Evolutionary conservation across 306 rosid species (phyloP).

Genomic region (Alnus glutinosa): DNA sequence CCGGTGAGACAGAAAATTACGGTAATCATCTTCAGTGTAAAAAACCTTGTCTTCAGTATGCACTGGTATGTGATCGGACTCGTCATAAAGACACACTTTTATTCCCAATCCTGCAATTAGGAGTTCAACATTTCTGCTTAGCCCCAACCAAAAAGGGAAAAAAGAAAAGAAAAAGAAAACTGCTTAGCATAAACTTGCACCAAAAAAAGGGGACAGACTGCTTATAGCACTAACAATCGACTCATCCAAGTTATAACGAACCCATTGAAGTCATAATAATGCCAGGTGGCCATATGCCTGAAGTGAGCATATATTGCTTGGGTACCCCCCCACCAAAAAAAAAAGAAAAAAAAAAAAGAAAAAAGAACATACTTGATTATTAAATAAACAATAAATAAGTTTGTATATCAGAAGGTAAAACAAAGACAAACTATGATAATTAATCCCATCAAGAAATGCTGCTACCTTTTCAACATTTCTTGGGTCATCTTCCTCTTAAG

Average conservation of each 20-base stretch:
- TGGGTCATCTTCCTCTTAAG: not conserved
- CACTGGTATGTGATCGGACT: slow-evolving; percentile 72
- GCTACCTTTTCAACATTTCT: not conserved
- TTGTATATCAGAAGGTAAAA: not conserved
- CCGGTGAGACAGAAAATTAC: slow-evolving; percentile 72
- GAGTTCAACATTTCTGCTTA: slow-evolving; percentile 24
- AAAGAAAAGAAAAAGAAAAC: not conserved
- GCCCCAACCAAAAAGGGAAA: not conserved
- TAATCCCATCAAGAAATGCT: not conserved
- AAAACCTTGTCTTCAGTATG: slow-evolving; percentile 84
- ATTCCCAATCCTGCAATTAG: slow-evolving; percentile 75
- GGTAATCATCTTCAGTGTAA: slow-evolving; percentile 87
- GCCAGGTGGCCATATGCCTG: not conserved
- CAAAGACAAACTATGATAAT: not conserved
- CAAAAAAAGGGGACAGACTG: not conserved
- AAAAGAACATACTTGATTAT: too few relatives aligned
- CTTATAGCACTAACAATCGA: not conserved
- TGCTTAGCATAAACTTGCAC: not conserved
- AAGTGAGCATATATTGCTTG: not conserved
- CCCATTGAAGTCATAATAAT: not conserved
- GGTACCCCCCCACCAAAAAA: not conserved
- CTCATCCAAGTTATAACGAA: not conserved
- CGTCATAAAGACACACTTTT: slow-evolving; percentile 80
- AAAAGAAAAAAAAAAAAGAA: too few relatives aligned
- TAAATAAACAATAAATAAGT: too few relatives aligned